Evolutionary conservation across 345 rosid species (phyloP), one percentile per base, ranked within the genome.

Genomic region (Bruguiera sexangula): DNA sequence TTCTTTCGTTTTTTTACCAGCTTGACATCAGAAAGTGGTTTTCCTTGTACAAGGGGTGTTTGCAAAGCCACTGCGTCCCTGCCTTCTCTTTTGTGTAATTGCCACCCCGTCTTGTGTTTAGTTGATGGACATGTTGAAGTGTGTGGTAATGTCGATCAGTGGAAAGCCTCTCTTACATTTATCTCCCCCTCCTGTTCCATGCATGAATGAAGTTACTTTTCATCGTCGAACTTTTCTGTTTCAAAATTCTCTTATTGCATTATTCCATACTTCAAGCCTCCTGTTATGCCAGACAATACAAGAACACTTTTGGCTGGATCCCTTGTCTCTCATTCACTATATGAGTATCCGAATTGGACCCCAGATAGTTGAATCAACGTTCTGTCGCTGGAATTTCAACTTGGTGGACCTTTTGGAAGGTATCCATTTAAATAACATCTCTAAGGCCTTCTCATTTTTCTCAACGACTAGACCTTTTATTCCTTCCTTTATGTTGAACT

Each of bases 41-140:
- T 67, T 77, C 66, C 62, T 36, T 64, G 57, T 20, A 18, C 53
- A 16, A 48, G 48, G 62, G 48, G 24, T 74, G 69, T 51, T 16
- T 61, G 53, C 27, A 63, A 69, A 70, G 78, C 77, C 51, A 63
- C 53, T 68, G 68, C 61, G 43, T 65, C 62, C 68, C 67, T 29
- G 60, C 74, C 46, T 61, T 74, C 68, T 80, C 74, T 53, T 68
- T 55, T 46, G 65, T 72, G 84, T 69, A 66, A 65, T 61, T 68
- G 11, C 76, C 63, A 54, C 58, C 58, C 58, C 18, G 26, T 75
- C 72, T 71, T 54, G 56, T 65, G 73, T 51, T 73, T 70, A 52
- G 52, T 68, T 46, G 58, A 36, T 73, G 70, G 71, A 73, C 73
- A 32, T 75, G 73, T 70, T 69, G 26, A 66, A 61, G 69, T 48